phyloP scores from a whole-genome alignment of 805 yeast genomes.

The Metschnikowia lachancei region DNA sequence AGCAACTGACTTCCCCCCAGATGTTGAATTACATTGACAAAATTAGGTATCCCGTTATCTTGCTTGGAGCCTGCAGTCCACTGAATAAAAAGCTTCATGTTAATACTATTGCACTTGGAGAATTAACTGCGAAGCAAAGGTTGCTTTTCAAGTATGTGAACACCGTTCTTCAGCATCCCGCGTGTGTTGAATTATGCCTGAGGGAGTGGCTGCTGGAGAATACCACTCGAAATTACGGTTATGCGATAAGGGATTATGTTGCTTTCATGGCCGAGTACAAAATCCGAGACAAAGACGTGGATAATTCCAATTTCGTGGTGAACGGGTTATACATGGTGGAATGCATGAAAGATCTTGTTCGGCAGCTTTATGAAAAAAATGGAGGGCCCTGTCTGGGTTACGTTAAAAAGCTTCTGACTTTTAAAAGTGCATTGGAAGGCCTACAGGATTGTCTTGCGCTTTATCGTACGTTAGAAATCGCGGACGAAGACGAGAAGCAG shows the following conservation, averaged over 20 bases:
- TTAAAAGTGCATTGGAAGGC: not conserved
- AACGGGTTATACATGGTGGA: not conserved
- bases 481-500: not conserved
- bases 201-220: not conserved
- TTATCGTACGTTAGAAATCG: not conserved
- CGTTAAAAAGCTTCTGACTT: not conserved
- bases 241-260: constrained; percentile 3
- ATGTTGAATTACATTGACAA: too few relatives aligned
- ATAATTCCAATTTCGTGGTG: not conserved
- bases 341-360: not conserved
- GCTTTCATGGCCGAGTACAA: constrained; percentile 1
- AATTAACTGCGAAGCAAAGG: not conserved
- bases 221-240: not conserved
- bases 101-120: too few relatives aligned
- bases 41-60: too few relatives aligned
- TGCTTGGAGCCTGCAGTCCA: too few relatives aligned
- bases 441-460: not conserved
- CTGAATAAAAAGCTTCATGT: too few relatives aligned
- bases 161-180: not conserved
- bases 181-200: not conserved
- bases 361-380: not conserved
- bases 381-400: too few relatives aligned
- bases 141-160: not conserved
- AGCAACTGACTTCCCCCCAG: too few relatives aligned
- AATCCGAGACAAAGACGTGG: not conserved